Percentiles rank a stretch among this genome's conserved stretches.
These are phyloP conservation scores for Talaromyces borbonicus DNA, from an alignment of 495 filamentous ascomycete genomes.

Conservation along the genomic window DNA sequence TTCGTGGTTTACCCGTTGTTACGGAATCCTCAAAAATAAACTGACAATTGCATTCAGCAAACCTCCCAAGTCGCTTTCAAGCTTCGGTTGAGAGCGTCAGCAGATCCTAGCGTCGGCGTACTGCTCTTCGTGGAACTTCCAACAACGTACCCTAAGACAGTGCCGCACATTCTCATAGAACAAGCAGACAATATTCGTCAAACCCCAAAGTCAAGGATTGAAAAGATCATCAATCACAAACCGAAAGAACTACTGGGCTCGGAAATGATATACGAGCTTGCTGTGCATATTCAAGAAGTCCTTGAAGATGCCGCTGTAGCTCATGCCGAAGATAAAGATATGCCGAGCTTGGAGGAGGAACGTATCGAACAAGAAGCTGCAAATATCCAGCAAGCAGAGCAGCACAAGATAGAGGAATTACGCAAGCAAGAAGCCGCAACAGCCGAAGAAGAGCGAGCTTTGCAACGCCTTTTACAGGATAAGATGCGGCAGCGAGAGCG, in stretches of 20 bases:
- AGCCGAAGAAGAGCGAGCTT: slow-evolving; percentile 62
- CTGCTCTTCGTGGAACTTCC: slow-evolving; percentile 64
- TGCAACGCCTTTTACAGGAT: slow-evolving; percentile 67
- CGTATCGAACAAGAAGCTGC: slow-evolving; percentile 58
- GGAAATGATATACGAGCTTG: slow-evolving; percentile 86
- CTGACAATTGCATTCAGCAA: slow-evolving; percentile 47
- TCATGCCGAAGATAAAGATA: slow-evolving; percentile 56
- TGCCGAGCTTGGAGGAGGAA: slow-evolving; percentile 87
- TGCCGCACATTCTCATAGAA: slow-evolving; percentile 59
- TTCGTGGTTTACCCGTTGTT: neutral
- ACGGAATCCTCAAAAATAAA: neutral
- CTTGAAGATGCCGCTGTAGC: slow-evolving; percentile 76
- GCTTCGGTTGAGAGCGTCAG: slow-evolving; percentile 61
- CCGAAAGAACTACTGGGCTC: slow-evolving; percentile 64
- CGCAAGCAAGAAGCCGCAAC: slow-evolving; percentile 45
- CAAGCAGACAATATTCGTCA: slow-evolving; percentile 55
- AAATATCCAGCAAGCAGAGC: slow-evolving; percentile 42
- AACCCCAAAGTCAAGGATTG: slow-evolving; percentile 54
- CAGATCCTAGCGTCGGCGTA: slow-evolving; percentile 54
- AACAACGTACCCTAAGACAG: slow-evolving; percentile 86
- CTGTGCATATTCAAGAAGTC: slow-evolving; percentile 72
- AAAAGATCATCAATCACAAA: slow-evolving; percentile 57
- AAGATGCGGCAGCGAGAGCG: slow-evolving; percentile 50
- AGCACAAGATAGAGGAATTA: slow-evolving; percentile 42
- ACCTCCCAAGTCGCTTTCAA: slow-evolving; percentile 69